A percentile compares a stretch with the other conserved stretches of the same genome.
Evolutionary conservation across 306 rosid species (phyloP).

Genomic region (Lupinus albus): DNA sequence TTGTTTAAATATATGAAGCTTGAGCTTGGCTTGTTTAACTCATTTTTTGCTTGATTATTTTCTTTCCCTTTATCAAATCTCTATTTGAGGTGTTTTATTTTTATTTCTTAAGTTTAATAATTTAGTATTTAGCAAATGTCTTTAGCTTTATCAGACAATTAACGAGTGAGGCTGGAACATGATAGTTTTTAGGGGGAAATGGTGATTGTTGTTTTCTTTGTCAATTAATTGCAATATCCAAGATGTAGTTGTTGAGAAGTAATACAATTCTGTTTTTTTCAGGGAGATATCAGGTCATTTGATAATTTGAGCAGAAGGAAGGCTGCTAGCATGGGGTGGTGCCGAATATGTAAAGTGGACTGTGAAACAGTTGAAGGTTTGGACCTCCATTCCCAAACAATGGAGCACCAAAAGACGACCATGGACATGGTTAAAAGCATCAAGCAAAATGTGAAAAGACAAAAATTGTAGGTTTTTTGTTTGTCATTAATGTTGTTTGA

Average conservation of each 20-base stretch:
- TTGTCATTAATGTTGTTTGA: slow-evolving; percentile 27
- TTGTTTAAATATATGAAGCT: neutral
- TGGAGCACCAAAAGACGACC: slow-evolving; percentile 92
- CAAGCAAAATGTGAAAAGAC: slow-evolving; percentile 88
- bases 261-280: slow-evolving; percentile 35
- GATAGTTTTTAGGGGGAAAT: slow-evolving; percentile 12
- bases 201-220: slow-evolving; percentile 9
- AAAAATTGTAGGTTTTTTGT: slow-evolving; percentile 60
- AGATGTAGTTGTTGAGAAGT: slow-evolving; percentile 24
- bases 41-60: neutral
- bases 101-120: neutral
- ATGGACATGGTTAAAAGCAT: slow-evolving; percentile 89
- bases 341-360: slow-evolving; percentile 94
- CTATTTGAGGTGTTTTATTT: too few species aligned
- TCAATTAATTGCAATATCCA: slow-evolving; percentile 1
- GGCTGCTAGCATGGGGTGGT: slow-evolving; percentile 85
- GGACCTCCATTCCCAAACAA: slow-evolving; percentile 92
- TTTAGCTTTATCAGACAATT: neutral
- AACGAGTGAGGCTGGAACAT: neutral
- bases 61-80: neutral
- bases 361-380: slow-evolving; percentile 96
- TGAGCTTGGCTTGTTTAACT: neutral
- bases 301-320: slow-evolving; percentile 77
- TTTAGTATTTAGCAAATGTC: neutral
- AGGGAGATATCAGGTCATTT: slow-evolving; percentile 78